Percentiles rank a stretch among this genome's conserved stretches.
Conservation (phyloP, 805 yeast genomes). For the Vanderwaltozyma verrucispora region DNA sequence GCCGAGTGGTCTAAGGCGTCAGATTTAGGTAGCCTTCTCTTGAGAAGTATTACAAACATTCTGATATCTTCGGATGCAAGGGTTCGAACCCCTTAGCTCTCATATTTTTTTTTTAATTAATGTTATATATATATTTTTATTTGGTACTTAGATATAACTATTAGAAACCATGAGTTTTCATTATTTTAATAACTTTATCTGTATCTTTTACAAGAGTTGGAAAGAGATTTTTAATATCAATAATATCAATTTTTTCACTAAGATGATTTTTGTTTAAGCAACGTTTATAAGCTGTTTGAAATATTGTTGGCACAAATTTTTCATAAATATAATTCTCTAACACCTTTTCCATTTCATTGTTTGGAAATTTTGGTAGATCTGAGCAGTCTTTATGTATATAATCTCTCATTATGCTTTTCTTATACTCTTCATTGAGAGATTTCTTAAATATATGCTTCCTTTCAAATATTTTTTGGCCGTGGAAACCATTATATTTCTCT, state of each 20-base stretch:
- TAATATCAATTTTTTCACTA: too few species aligned
- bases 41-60: conserved; percentile 16
- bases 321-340: neutral
- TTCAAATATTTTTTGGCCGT: neutral
- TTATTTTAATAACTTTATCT: too few species aligned
- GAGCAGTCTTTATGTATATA: neutral
- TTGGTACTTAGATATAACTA: neutral
- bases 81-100: conserved; percentile 37
- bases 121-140: too few species aligned
- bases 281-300: too few species aligned
- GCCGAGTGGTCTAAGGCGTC: conserved; percentile 15
- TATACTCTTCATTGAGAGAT: too few species aligned
- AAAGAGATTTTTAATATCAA: too few species aligned
- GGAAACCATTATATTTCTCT: too few species aligned
- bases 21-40: conserved; percentile 16
- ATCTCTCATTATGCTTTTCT: neutral
- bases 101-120: conserved; percentile 14
- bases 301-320: neutral
- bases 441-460: neutral
- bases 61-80: conserved; percentile 39
- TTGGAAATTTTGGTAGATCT: neutral
- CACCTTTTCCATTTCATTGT: too few species aligned
- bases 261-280: too few species aligned
- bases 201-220: too few species aligned
- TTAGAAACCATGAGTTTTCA: too few species aligned